Evolutionary conservation across 1,284 basidiomycete genomes (phyloP).

Genomic region (Violaceomyces palustris): DNA sequence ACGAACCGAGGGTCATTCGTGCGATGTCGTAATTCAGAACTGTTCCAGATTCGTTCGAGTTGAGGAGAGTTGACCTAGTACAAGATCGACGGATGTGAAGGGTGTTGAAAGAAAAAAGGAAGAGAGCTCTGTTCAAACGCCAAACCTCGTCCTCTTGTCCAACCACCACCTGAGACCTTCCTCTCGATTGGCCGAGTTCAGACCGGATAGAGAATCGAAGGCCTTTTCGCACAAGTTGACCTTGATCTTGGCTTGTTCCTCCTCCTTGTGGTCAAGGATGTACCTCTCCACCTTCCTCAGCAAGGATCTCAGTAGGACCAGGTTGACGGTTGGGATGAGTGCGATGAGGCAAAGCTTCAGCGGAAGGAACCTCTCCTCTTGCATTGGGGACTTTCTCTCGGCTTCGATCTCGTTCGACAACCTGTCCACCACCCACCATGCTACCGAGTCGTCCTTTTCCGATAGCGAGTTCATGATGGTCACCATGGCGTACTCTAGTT

Average conservation of each 20-base stretch:
- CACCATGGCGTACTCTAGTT: slow-evolving; percentile 40
- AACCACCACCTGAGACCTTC: slow-evolving; percentile 50
- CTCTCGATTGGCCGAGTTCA: slow-evolving; percentile 45
- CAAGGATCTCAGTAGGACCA: slow-evolving; percentile 45
- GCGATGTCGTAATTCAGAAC: not conserved
- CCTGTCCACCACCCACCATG: slow-evolving; percentile 43
- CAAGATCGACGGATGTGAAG: not conserved
- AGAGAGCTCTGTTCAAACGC: slow-evolving; percentile 12
- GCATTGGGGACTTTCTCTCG: slow-evolving; percentile 4
- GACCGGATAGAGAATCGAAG: slow-evolving; percentile 35
- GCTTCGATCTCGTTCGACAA: slow-evolving; percentile 26
- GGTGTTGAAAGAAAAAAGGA: not conserved
- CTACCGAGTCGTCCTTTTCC: slow-evolving; percentile 38
- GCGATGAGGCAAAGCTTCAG: slow-evolving; percentile 32
- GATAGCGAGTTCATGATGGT: slow-evolving; percentile 41
- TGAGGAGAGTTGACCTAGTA: not conserved
- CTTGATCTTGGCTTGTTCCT: slow-evolving; percentile 5
- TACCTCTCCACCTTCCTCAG: slow-evolving; percentile 28
- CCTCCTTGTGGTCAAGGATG: slow-evolving; percentile 19
- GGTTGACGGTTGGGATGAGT: slow-evolving; percentile 42
- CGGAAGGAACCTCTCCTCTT: slow-evolving; percentile 5
- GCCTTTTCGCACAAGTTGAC: slow-evolving; percentile 29
- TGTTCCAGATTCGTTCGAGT: not conserved
- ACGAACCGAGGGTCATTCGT: not conserved
- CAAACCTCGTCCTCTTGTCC: slow-evolving; percentile 35